Evolutionary conservation across 352 stramenopile genomes (phyloP).

Genomic region (Peronospora farinosa): DNA sequence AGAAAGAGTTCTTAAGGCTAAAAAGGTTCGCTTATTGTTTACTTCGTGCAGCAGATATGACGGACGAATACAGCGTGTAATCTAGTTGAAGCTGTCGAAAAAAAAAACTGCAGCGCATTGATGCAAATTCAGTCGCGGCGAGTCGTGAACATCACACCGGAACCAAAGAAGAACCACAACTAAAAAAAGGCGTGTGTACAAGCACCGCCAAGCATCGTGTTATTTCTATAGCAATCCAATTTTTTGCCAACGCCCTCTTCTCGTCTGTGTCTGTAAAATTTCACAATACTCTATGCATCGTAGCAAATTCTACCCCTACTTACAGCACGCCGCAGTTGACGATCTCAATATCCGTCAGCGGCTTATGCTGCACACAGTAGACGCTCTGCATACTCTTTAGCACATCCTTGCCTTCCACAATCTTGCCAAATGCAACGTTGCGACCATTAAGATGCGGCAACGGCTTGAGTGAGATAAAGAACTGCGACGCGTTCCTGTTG

Average conservation of each 20-base stretch:
- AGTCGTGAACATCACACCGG: no score
- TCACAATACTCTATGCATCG: conserved; percentile 10
- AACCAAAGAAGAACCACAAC: no score
- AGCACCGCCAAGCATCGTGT: no score
- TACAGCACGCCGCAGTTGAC: conserved; percentile 75
- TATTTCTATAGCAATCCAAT: no score
- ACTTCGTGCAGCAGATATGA: no score
- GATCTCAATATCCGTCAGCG: conserved; percentile 75
- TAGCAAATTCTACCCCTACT: conserved; percentile 11
- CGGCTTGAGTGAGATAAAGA: conserved; percentile 95
- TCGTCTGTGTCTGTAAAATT: conserved; percentile 18
- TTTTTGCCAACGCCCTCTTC: conserved; percentile 4
- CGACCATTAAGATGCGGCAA: conserved; percentile 81
- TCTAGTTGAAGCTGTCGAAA: not conserved
- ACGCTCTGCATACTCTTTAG: conserved; percentile 79
- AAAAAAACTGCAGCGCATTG: not conserved
- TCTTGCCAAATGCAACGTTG: conserved; percentile 85
- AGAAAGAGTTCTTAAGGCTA: conserved; percentile 13
- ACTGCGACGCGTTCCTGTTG: conserved; percentile 99
- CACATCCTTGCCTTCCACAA: conserved; percentile 77
- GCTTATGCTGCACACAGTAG: conserved; percentile 80
- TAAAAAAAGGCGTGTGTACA: no score
- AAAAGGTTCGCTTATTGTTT: conserved; percentile 1
- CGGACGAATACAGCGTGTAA: no score
- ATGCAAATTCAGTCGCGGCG: not conserved